phyloP scores from a whole-genome alignment of 345 rosid species.

The Eucalyptus coolabah region DNA sequence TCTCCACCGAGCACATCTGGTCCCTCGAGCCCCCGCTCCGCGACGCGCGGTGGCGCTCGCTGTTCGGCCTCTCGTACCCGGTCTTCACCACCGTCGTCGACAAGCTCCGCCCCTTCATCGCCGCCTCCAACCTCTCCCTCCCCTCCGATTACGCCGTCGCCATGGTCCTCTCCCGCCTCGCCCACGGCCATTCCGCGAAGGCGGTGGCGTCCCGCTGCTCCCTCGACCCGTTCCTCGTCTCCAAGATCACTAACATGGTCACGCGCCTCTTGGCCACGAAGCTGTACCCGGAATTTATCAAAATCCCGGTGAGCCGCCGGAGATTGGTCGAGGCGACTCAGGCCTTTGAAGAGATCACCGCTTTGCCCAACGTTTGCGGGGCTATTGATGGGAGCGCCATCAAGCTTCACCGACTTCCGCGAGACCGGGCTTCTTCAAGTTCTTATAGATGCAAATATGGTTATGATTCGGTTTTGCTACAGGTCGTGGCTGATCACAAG shows the following conservation, averaged over 20 bases:
- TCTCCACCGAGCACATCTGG: conserved; percentile 89
- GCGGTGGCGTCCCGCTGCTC: conserved; percentile 63
- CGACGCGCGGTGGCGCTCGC: conserved; percentile 85
- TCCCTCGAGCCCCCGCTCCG: conserved; percentile 65
- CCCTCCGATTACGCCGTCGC: conserved; percentile 96
- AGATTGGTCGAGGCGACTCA: conserved; percentile 78
- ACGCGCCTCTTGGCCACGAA: conserved; percentile 83
- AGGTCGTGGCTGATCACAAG: conserved; percentile 89
- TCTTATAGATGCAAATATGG: conserved; percentile 51
- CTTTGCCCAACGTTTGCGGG: conserved; percentile 89
- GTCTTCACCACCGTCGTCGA: conserved; percentile 90
- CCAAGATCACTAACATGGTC: conserved; percentile 94
- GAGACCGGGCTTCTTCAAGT: conserved; percentile 15
- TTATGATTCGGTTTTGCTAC: conserved; percentile 69
- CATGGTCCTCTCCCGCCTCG: conserved; percentile 83
- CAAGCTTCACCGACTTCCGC: conserved; percentile 36
- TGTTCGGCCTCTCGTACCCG: conserved; percentile 82
- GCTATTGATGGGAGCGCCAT: conserved; percentile 80
- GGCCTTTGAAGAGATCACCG: conserved; percentile 81
- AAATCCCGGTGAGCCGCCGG: conserved; percentile 79
- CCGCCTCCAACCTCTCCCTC: conserved; percentile 85
- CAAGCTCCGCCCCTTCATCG: conserved; percentile 73
- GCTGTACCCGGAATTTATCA: conserved; percentile 85
- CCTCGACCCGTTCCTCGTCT: conserved; percentile 81
- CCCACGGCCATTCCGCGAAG: conserved; percentile 71